Evolutionary conservation across 257 asterid genomes (phyloP).

Genomic region (Rhazya stricta): DNA sequence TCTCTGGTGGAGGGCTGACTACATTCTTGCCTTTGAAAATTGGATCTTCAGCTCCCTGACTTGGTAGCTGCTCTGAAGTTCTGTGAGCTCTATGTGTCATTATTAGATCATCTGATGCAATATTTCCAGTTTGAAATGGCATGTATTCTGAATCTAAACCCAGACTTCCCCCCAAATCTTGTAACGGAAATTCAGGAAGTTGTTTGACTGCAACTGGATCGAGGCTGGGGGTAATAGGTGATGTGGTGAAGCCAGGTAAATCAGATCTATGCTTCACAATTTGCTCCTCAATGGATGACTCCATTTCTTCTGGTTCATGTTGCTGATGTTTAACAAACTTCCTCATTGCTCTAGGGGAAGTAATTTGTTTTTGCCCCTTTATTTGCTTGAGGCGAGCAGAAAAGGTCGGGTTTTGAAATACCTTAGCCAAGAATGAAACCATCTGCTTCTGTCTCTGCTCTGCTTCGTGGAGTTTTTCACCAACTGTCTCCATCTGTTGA

Average conservation of each 20-base stretch:
- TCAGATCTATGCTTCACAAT: constrained; percentile 25
- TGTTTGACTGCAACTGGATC: constrained; percentile 27
- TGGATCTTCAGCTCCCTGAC: constrained; percentile 18
- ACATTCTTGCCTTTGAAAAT: neutral
- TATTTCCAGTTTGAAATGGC: constrained; percentile 29
- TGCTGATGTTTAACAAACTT: constrained; percentile 50
- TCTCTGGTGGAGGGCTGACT: constrained; percentile 11
- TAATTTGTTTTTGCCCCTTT: constrained; percentile 38
- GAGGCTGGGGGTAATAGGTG: neutral
- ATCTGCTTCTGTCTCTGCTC: constrained; percentile 80
- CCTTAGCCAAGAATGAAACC: constrained; percentile 73
- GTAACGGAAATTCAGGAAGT: constrained; percentile 20
- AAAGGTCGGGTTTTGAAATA: constrained; percentile 55
- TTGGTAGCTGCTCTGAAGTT: constrained; percentile 25
- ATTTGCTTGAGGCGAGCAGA: constrained; percentile 38
- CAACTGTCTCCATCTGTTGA: constrained; percentile 54
- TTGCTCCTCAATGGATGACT: constrained; percentile 29
- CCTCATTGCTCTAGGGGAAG: constrained; percentile 42
- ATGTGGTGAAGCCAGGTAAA: constrained; percentile 16
- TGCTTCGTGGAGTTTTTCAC: constrained; percentile 61
- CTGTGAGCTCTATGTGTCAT: constrained; percentile 26
- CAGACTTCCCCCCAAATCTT: constrained; percentile 18
- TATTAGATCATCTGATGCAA: constrained; percentile 25
- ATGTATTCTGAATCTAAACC: constrained; percentile 13
- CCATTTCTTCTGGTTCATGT: constrained; percentile 25